These are phyloP conservation scores for Yarrowia keelungensis DNA, from an alignment of 805 yeast species.

Conservation along the genomic window DNA sequence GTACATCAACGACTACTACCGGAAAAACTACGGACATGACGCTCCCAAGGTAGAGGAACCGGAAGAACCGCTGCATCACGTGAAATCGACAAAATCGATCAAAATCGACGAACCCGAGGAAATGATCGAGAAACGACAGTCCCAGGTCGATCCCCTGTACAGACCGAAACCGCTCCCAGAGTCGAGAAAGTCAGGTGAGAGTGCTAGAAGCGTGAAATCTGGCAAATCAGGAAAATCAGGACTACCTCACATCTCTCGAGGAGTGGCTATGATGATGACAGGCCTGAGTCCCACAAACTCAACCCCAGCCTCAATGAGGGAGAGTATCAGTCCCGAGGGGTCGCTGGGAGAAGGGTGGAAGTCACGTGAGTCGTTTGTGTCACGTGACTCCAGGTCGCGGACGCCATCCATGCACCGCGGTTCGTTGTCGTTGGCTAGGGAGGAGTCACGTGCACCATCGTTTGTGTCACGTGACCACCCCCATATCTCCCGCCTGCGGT, in stretches of 20 bases:
- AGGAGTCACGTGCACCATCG: background rate
- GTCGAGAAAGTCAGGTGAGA: slow-evolving; percentile 1
- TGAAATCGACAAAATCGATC: slow-evolving; percentile 1
- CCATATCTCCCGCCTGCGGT: background rate
- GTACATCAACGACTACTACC: slow-evolving; percentile 13
- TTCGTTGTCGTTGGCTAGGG: background rate
- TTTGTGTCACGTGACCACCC: slow-evolving; percentile 2
- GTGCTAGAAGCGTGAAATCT: slow-evolving; percentile 2
- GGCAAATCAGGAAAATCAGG: background rate
- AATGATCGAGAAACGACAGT: background rate
- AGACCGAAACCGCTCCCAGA: slow-evolving; percentile 6
- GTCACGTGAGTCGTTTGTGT: slow-evolving; percentile 6
- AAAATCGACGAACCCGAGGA: slow-evolving; percentile 21
- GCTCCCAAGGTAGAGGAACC: background rate
- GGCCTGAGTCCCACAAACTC: slow-evolving; percentile 15
- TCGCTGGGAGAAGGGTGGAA: background rate
- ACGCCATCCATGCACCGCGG: background rate
- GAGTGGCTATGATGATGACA: slow-evolving; percentile 25
- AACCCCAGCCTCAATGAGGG: background rate
- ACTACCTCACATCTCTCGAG: slow-evolving; percentile 7
- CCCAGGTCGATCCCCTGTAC: slow-evolving; percentile 3
- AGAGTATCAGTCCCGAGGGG: background rate
- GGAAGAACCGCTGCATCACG: background rate
- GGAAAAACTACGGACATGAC: background rate
- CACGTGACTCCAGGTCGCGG: slow-evolving; percentile 1